Conservation (phyloP, 2,329 filamentous ascomycete genomes). For the Zelopaecilomyces penicillatus region DNA sequence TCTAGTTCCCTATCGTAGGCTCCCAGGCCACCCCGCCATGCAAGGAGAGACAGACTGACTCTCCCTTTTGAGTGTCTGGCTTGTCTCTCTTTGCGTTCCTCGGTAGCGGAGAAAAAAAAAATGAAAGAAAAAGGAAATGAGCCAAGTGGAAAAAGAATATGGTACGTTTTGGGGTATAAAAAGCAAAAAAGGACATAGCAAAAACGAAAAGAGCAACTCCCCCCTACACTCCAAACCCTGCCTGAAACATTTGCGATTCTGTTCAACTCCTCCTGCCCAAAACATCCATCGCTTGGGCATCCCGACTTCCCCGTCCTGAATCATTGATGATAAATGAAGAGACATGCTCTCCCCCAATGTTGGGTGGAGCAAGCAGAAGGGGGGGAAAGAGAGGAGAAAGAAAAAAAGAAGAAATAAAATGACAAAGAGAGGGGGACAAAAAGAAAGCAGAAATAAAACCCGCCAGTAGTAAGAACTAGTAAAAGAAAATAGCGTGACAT, state of each 20-base stretch:
- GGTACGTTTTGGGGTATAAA: slow-evolving; percentile 6
- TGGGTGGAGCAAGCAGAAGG: neutral
- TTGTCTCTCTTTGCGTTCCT: neutral
- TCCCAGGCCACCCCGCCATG: neutral
- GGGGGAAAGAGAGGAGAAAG: neutral
- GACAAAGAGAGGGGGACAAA: slow-evolving; percentile 2
- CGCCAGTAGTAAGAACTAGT: slow-evolving; percentile 1
- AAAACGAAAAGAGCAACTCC: neutral
- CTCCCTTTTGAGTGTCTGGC: neutral
- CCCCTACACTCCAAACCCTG: too few species aligned
- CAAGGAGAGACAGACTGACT: neutral
- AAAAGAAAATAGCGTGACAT: neutral
- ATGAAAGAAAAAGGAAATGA: neutral
- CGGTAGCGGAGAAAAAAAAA: neutral
- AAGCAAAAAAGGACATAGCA: slow-evolving; percentile 2
- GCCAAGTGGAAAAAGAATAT: neutral
- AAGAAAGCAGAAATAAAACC: slow-evolving; percentile 2
- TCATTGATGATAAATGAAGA: too few species aligned
- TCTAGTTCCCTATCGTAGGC: too few species aligned
- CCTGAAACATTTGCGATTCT: too few species aligned
- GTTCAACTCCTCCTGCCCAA: too few species aligned
- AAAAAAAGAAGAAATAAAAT: neutral
- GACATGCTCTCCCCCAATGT: too few species aligned
- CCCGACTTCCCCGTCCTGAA: too few species aligned
- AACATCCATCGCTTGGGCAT: too few species aligned